Percentiles rank a stretch among this genome's conserved stretches.
Evolutionary conservation across 2,329 filamentous ascomycete genomes (phyloP).

Genomic region (Verticillium isaacii): DNA sequence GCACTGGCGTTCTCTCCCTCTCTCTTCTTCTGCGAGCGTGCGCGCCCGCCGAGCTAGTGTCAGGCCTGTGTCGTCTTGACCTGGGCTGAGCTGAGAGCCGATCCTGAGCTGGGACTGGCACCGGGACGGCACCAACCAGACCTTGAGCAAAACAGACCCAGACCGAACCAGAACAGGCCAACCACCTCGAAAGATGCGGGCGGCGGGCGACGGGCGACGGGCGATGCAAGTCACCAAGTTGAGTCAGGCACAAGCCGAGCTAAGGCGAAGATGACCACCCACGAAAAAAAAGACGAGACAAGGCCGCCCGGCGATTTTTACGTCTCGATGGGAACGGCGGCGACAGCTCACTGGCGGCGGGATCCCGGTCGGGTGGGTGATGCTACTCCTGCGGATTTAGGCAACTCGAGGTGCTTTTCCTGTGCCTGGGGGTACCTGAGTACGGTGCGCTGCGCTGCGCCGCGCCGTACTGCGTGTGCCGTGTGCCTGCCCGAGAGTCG

Average conservation of each 20-base stretch:
- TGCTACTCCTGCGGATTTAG: neutral
- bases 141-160: neutral
- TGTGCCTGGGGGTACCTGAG: neutral
- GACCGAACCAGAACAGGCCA: neutral
- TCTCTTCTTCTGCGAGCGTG: neutral
- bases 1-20: neutral
- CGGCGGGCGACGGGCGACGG: neutral
- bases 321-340: neutral
- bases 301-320: neutral
- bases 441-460: neutral
- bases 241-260: neutral
- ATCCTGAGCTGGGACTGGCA: neutral
- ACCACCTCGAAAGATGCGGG: neutral
- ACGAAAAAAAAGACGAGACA: neutral
- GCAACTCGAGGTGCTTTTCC: neutral
- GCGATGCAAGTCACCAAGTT: neutral
- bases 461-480: too few relatives aligned
- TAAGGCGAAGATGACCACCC: neutral
- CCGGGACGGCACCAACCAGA: neutral
- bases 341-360: neutral
- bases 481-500: too few relatives aligned
- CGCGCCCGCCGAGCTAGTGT: neutral
- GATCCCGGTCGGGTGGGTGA: neutral
- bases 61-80: neutral
- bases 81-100: neutral